Evolutionary conservation across 164 flowering plant species (phyloP), one percentile per base, ranked within the genome.

Genomic region (Vitis cinerea): DNA sequence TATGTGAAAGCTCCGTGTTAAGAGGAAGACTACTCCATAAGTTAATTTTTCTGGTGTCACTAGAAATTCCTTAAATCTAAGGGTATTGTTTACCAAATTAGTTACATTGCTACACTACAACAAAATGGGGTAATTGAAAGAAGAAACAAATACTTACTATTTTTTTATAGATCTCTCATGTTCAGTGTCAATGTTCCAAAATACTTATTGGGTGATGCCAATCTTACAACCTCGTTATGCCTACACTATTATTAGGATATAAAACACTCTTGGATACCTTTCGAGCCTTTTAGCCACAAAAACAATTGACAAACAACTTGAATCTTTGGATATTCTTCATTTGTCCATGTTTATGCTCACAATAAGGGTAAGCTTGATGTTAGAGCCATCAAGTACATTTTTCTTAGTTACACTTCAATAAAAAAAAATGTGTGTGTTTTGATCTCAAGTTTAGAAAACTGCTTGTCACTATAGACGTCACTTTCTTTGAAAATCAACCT

Each of bases 1-100:
- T 23, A 23, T 23, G 27, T 23, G 27, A 23, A 23, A 23, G 27
- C 27, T 23, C 2, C 27, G 1, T 23, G 27, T 23, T 23, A 19
- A 19, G 1, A 19, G 23, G 23, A 19, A 19, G 23, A 19, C 23
- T 19, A 1, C 23, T 19, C 23, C 1, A 19, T 19, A 19, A 19
- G 23, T 19, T 19, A 23, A 23, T 23, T 23, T 23, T 23, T 23
- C 1, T 1, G 2, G 27, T 23, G 27, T 23, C 27, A 0, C 27
- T 23, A 23, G n/a, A 59, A 16, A 59, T 59, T 59, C 17, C 62
- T 59, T 59, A 14, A 59, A 59, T 8, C 7, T 59, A 5, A 59
- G 62, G 62, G 62, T 3, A 59, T 59, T 59, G 27, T 59, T 59
- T 31, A 59, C 17, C 62, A 59, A 5, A 59, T 8, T 59, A 59